Base-by-base conservation (phyloP, 2,329 filamentous ascomycete species). In the Periconia digitata region DNA sequence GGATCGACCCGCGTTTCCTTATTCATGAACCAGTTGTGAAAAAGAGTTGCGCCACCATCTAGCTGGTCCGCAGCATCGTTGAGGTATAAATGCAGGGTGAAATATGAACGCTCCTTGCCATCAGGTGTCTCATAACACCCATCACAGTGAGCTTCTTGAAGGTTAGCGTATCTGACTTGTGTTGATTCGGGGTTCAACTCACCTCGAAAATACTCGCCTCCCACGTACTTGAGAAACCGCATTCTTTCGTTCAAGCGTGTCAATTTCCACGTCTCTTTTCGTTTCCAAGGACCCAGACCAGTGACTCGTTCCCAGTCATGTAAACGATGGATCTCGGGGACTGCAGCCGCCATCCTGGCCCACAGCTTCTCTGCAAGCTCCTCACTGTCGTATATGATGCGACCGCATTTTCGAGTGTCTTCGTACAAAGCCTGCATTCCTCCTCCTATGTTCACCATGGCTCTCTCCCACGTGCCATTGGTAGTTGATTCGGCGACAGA, bases 301-400 rank as follows among this genome's bases (percentile, higher is more conserved):
- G 78, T 79, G 17, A 81, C 70, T 23, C 55, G 39, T 12, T 57
- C 42, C 61, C 58, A 60, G 8, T 61, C 29, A 39, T 66, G 55
- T 18, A 80, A 70, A 17, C 76, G 63, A 12, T 72, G 67, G 1
- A 86, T 80, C 15, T 78, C 74, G 0, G 72, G 72, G 10, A 83
- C 57, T 18, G 72, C 70, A 5, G 71, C 71, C 48, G 71, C 65
- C 13, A 82, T 66, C 8, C 89, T 78, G 35, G 72, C 74, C 79
- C 86, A 86, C 0, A 94, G 59, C 18, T 82, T 79, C 20, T 81
- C 76, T 0, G 83, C 85, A 1, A 92, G 56, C 1, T 81, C 79
- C 41, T 78, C 74, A 13, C 79, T 72, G 62, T 94, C 87, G 81
- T 85, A 89, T 56, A 94, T 86, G 54, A 92, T 89, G 3, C 89